Conservation (phyloP, 1,284 basidiomycete genomes). For the Entoloma clypeatum region DNA sequence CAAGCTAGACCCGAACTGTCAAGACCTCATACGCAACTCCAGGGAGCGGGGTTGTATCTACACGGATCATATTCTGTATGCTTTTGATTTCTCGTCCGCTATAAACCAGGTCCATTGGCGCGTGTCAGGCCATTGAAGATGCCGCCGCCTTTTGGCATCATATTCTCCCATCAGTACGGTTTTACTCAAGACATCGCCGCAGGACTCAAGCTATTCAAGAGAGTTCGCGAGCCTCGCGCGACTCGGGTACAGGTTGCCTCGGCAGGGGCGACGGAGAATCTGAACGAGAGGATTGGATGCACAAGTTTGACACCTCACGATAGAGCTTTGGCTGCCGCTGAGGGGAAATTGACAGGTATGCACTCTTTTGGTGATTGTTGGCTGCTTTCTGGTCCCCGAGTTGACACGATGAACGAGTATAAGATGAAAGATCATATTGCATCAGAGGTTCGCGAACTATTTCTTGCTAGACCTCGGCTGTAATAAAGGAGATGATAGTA, state of each 20-base stretch:
- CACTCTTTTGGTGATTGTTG: not conserved
- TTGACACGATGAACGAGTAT: slow-evolving; percentile 33
- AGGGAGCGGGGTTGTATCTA: slow-evolving; percentile 31
- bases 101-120: slow-evolving; percentile 27
- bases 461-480: slow-evolving; percentile 1
- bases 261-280: slow-evolving; percentile 28
- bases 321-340: slow-evolving; percentile 24
- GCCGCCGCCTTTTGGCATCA: slow-evolving; percentile 33
- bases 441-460: slow-evolving; percentile 22
- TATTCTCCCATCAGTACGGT: slow-evolving; percentile 29
- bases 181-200: slow-evolving; percentile 26
- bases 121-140: slow-evolving; percentile 35
- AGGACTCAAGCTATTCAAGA: slow-evolving; percentile 29
- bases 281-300: slow-evolving; percentile 34
- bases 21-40: slow-evolving; percentile 27
- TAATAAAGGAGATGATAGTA: slow-evolving; percentile 7
- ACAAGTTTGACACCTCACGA: slow-evolving; percentile 27
- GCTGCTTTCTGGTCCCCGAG: slow-evolving; percentile 12
- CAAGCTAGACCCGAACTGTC: slow-evolving; percentile 30
- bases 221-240: slow-evolving; percentile 30
- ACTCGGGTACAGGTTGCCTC: slow-evolving; percentile 30
- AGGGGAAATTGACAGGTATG: slow-evolving; percentile 27
- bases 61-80: slow-evolving; percentile 30
- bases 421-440: slow-evolving; percentile 30
- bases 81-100: not conserved